Evolutionary conservation across 1,284 basidiomycete genomes (phyloP), one percentile per base, ranked within the genome.

Genomic region (Malassezia arunalokei): DNA sequence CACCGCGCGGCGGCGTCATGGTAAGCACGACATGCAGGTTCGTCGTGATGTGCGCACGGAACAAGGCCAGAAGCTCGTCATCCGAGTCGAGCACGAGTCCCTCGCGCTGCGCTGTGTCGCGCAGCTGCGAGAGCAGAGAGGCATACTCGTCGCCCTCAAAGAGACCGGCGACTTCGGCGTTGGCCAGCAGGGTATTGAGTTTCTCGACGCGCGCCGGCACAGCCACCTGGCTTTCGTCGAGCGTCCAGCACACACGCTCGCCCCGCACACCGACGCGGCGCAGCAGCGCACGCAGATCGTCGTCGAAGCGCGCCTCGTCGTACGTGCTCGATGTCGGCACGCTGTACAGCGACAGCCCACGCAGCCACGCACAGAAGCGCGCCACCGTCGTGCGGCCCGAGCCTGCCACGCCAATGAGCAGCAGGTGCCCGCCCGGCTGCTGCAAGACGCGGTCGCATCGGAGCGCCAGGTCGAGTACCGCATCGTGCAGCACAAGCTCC

Each of bases 311-410:
- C 28, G 91, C 90, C 20, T 87, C 90, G 0, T 88, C 94, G 74
- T 99, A 99, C 74, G 89, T 91, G 78, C 96, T 96, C 20, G 90
- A 94, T 3, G 95, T 91, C 71, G 95, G 94, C 79, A 99, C 92
- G 71, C 92, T 89, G 80, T 94, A 99, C 61, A 99, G 91, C 71
- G 87, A 91, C 41, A 99, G 78, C 40, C 94, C 94, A 65, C 98
- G 95, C 83, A 99, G 90, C 94, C 94, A 99, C 0, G 94, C 94
- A 39, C 98, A 94, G 74, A 99, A 99, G 49, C 95, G 84, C 29
- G 94, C 94, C 1, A 99, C 77, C 0, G 92, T 99, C 1, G 94
- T 99, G 86, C 98, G 94, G 58, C 95, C 95, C 71, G 88, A 90
- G 40, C 94, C 94, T 63, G 87, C 91, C 58, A 98, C 89, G 74